Conservation (phyloP, 1,139 yeast species). For the Suhomyces bolitotheri region DNA sequence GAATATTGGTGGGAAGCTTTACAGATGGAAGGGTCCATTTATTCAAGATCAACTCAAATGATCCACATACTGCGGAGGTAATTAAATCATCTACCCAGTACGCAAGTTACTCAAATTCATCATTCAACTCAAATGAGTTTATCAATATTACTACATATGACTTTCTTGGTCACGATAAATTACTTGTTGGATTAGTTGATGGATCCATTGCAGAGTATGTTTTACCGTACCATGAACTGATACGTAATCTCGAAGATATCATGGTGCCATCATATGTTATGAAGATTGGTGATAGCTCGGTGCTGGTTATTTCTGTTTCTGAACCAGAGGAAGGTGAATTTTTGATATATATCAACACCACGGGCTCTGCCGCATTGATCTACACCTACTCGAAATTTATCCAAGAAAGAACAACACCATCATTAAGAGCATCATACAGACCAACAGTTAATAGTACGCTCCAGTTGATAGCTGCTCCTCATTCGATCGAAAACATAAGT, state of each 20-base stretch:
- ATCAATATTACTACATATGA: conserved; percentile 46
- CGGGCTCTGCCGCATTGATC: conserved; percentile 47
- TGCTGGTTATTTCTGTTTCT: conserved; percentile 45
- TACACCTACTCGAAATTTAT: conserved; percentile 44
- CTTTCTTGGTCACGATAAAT: conserved; percentile 48
- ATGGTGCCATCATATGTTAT: conserved; percentile 49
- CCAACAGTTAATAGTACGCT: conserved; percentile 33
- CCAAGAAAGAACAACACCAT: conserved; percentile 29
- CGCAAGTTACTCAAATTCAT: conserved; percentile 7
- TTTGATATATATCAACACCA: conserved; percentile 45
- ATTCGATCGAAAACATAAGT: conserved; percentile 29
- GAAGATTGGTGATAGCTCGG: conserved; percentile 52
- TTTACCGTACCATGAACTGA: conserved; percentile 28
- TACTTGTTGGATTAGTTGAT: conserved; percentile 63
- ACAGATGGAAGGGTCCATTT: conserved; percentile 66
- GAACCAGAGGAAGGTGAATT: conserved; percentile 28
- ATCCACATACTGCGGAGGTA: conserved; percentile 25
- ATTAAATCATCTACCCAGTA: conserved; percentile 31
- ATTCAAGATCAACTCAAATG: conserved; percentile 36
- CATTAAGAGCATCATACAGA: conserved; percentile 21
- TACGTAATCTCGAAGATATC: conserved; percentile 14
- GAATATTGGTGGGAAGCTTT: conserved; percentile 54
- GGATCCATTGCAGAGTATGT: conserved; percentile 71
- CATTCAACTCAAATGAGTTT: background rate
- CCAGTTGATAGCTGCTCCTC: conserved; percentile 26